A percentile compares a stretch with the other conserved stretches of the same genome.
These are phyloP conservation scores for Blastosporella zonata DNA, from an alignment of 1,284 basidiomycete genomes.

Conservation along the genomic window DNA sequence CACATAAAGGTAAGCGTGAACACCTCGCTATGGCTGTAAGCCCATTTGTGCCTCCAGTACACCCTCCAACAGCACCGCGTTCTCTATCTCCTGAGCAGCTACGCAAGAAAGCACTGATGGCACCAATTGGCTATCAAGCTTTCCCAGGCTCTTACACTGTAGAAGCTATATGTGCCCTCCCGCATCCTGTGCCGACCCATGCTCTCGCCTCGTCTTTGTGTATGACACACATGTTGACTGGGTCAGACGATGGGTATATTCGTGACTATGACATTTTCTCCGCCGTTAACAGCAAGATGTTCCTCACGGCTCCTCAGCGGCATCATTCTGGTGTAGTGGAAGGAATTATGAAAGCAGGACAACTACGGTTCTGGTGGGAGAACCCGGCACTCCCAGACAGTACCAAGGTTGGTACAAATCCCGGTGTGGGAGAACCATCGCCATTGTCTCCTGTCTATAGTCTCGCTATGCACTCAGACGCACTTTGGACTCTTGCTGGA, in stretches of 20 bases:
- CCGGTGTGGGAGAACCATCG: conserved; percentile 38
- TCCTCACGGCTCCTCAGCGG: conserved; percentile 87
- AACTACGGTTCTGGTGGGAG: conserved; percentile 90
- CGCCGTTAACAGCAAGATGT: conserved; percentile 83
- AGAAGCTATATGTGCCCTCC: conserved; percentile 92
- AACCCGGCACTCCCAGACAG: conserved; percentile 47
- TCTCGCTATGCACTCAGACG: conserved; percentile 86
- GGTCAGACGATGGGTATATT: conserved; percentile 92
- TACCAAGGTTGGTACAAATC: conserved; percentile 23
- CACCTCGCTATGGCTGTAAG: not conserved
- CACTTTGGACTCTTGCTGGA: conserved; percentile 86
- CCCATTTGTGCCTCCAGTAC: conserved; percentile 16
- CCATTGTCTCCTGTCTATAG: conserved; percentile 78
- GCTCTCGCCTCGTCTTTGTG: conserved; percentile 84
- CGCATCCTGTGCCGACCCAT: conserved; percentile 86
- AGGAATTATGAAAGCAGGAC: conserved; percentile 87
- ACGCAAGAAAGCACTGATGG: conserved; percentile 42
- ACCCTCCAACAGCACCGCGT: conserved; percentile 39
- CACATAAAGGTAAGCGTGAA: conserved; percentile 17
- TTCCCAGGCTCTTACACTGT: conserved; percentile 68
- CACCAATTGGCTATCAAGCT: conserved; percentile 26
- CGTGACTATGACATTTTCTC: conserved; percentile 91
- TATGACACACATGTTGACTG: conserved; percentile 86
- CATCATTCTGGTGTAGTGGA: conserved; percentile 90
- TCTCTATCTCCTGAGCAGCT: conserved; percentile 63